Evolutionary conservation across 371 early-diverging fungal species (phyloP).

Genomic region (Mucor racemosus): DNA sequence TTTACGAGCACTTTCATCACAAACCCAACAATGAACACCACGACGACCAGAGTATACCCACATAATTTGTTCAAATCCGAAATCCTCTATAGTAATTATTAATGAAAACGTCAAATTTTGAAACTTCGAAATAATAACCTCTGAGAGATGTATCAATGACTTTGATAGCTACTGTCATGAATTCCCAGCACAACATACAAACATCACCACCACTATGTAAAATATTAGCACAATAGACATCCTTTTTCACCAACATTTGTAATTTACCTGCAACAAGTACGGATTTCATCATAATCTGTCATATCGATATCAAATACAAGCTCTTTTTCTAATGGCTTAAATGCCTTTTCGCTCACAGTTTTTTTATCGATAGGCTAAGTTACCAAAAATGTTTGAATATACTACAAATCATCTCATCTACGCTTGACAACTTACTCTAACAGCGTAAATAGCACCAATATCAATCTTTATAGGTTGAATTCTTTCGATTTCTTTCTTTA

Average conservation of each 20-base stretch:
- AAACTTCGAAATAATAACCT: slow-evolving; percentile 43
- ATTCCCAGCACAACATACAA: slow-evolving; percentile 93
- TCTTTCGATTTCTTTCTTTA: slow-evolving; percentile 78
- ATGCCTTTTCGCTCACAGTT: slow-evolving; percentile 70
- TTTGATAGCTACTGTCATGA: slow-evolving; percentile 93
- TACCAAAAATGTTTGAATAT: no score
- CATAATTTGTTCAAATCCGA: slow-evolving; percentile 93
- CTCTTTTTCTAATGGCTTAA: slow-evolving; percentile 86
- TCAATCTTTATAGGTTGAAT: slow-evolving; percentile 93
- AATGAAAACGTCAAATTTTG: neutral
- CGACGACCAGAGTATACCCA: slow-evolving; percentile 99
- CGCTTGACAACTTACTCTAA: slow-evolving; percentile 51
- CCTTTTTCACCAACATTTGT: neutral
- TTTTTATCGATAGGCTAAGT: slow-evolving; percentile 82
- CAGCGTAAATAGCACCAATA: slow-evolving; percentile 96
- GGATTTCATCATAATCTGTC: slow-evolving; percentile 98
- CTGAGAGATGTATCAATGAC: slow-evolving; percentile 76
- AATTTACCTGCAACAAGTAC: slow-evolving; percentile 90
- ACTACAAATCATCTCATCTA: no score
- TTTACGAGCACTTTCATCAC: slow-evolving; percentile 86
- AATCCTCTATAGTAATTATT: slow-evolving; percentile 70
- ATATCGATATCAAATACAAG: slow-evolving; percentile 99
- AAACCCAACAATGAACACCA: slow-evolving; percentile 99
- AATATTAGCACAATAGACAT: slow-evolving; percentile 2
- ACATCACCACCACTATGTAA: slow-evolving; percentile 76